Conservation (phyloP, 495 filamentous ascomycete genomes). For the Haplographium delicatum region DNA sequence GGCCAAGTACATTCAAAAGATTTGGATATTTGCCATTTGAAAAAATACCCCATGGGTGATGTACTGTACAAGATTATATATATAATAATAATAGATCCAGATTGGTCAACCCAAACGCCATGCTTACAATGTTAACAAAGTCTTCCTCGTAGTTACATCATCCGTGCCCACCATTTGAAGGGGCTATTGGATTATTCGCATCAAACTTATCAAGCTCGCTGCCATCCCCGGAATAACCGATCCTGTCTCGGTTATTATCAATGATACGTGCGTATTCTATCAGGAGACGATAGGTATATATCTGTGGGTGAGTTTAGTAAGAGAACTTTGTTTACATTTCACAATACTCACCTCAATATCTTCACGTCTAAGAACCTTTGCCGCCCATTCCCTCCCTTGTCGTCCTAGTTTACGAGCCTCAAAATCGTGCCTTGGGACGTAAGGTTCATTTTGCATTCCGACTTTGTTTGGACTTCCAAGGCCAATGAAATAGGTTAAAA, state of each 20-base stretch:
- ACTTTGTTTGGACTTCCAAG: constrained; percentile 29
- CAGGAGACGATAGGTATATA: constrained; percentile 63
- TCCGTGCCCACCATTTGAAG: constrained; percentile 9
- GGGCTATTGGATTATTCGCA: constrained; percentile 3
- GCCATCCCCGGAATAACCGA: constrained; percentile 44
- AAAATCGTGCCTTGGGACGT: constrained; percentile 23
- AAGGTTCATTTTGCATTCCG: constrained; percentile 44
- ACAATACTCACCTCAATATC: constrained; percentile 50
- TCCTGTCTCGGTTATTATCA: constrained; percentile 58
- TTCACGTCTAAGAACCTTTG: constrained; percentile 56
- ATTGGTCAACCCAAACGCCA: background rate
- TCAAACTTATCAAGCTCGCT: constrained; percentile 24
- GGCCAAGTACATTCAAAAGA: no score
- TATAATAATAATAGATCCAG: background rate
- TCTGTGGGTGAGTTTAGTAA: constrained; percentile 14
- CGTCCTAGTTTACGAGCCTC: constrained; percentile 53
- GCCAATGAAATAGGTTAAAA: constrained; percentile 77
- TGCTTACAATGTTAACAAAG: background rate
- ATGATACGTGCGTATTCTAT: constrained; percentile 66
- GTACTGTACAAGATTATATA: background rate
- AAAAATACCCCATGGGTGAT: no score
- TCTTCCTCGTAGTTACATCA: background rate
- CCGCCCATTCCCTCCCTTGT: constrained; percentile 63
- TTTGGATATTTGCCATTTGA: no score
- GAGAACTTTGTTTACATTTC: background rate